Evolutionary conservation across 371 early-diverging fungal species (phyloP).

Genomic region (Apophysomyces variabilis): DNA sequence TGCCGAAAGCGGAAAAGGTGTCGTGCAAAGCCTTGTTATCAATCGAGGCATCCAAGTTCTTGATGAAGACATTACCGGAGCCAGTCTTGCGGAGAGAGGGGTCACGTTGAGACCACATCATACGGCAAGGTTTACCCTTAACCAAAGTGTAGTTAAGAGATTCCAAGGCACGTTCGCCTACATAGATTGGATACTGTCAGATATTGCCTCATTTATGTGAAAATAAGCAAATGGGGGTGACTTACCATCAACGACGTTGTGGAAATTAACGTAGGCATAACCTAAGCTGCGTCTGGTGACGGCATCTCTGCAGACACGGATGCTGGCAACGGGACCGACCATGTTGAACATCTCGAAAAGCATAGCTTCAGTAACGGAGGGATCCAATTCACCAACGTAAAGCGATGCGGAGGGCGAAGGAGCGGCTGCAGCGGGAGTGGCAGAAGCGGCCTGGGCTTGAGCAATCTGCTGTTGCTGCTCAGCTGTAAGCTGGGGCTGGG

Average conservation of each 20-base stretch:
- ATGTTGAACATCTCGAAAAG: conserved; percentile 95
- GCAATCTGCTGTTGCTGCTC: conserved; percentile 69
- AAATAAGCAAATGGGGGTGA: conserved; percentile 18
- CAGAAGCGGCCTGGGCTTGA: conserved; percentile 44
- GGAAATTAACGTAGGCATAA: conserved; percentile 98
- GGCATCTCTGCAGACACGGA: conserved; percentile 97
- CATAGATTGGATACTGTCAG: neutral
- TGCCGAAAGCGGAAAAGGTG: conserved; percentile 94
- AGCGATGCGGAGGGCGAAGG: conserved; percentile 72
- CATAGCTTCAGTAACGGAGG: conserved; percentile 94
- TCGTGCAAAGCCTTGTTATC: conserved; percentile 97
- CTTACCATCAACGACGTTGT: conserved; percentile 72
- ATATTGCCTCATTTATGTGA: conserved; percentile 6
- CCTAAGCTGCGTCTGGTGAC: conserved; percentile 95
- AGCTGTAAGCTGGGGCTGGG: conserved; percentile 50
- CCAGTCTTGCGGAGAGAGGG: conserved; percentile 92
- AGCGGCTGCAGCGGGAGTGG: conserved; percentile 26
- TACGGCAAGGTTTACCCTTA: conserved; percentile 94
- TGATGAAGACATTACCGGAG: conserved; percentile 98
- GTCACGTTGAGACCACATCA: conserved; percentile 99
- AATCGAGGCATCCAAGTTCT: conserved; percentile 96
- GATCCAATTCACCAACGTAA: conserved; percentile 91
- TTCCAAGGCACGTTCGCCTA: conserved; percentile 91
- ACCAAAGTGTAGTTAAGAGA: conserved; percentile 92
- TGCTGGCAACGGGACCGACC: conserved; percentile 94